A percentile compares a stretch with the other conserved stretches of the same genome.
phyloP scores from a whole-genome alignment of 2,329 filamentous ascomycete species.

The Geosmithia putterillii region DNA sequence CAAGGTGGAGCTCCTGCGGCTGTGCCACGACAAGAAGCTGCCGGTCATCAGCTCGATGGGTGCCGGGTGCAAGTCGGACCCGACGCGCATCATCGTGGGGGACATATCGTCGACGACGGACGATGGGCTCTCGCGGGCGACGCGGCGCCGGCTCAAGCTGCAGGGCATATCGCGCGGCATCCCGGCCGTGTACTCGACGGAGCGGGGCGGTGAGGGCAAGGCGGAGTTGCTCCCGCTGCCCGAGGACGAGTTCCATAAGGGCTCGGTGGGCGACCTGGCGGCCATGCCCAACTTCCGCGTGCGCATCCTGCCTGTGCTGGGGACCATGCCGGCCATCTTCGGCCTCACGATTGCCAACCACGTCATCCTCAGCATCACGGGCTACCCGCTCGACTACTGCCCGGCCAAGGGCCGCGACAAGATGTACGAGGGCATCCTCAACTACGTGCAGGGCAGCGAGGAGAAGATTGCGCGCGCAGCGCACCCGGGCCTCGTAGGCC shows the following conservation, averaged over 20 bases:
- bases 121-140: constrained; percentile 77
- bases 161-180: constrained; percentile 75
- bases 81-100: constrained; percentile 75
- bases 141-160: constrained; percentile 64
- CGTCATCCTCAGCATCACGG: constrained; percentile 68
- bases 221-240: constrained; percentile 76
- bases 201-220: constrained; percentile 83
- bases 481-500: constrained; percentile 37
- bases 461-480: constrained; percentile 53
- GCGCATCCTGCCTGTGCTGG: constrained; percentile 86
- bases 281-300: constrained; percentile 88
- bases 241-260: constrained; percentile 80
- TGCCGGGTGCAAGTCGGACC: constrained; percentile 82
- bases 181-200: constrained; percentile 83
- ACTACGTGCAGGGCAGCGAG: constrained; percentile 63
- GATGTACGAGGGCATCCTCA: constrained; percentile 78
- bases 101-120: constrained; percentile 84
- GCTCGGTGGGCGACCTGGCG: constrained; percentile 73
- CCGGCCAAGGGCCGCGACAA: constrained; percentile 76
- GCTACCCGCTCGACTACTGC: constrained; percentile 78
- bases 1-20: constrained; percentile 81
- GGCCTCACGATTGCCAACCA: constrained; percentile 88
- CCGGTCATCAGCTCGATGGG: constrained; percentile 93
- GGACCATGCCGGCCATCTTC: constrained; percentile 96
- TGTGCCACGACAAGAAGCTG: constrained; percentile 67